Percentiles rank a stretch among this genome's conserved stretches.
phyloP scores from a whole-genome alignment of 169 alveolate genomes.

The Theileria luwenshuni region DNA sequence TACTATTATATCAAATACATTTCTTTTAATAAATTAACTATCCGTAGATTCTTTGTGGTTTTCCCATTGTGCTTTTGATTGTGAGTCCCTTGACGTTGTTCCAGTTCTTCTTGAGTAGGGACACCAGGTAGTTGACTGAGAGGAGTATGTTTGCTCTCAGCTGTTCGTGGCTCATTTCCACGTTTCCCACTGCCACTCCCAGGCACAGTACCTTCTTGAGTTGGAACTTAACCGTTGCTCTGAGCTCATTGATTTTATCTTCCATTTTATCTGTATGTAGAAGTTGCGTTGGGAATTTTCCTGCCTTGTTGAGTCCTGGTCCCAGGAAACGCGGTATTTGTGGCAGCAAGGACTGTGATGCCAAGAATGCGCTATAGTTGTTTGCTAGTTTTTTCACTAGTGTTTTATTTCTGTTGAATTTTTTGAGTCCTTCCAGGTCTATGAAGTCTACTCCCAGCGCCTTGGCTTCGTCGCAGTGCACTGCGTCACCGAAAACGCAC shows the following conservation, averaged over 20 bases:
- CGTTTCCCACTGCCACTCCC: constrained; percentile 99
- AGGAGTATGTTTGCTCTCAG: constrained; percentile 94
- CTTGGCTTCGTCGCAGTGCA: constrained; percentile 98
- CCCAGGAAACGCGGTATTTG: constrained; percentile 99
- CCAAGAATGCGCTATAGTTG: constrained; percentile 95
- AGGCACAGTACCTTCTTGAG: constrained; percentile 96
- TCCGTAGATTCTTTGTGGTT: constrained; percentile 95
- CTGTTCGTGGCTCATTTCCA: constrained; percentile 95
- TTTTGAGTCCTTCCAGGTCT: constrained; percentile 97
- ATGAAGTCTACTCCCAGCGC: constrained; percentile 93
- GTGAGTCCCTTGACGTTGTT: constrained; percentile 96
- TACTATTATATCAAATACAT: no score
- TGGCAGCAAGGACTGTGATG: constrained; percentile 97
- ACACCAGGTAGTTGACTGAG: constrained; percentile 97
- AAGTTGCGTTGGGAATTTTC: constrained; percentile 98
- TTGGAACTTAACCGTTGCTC: constrained; percentile 90
- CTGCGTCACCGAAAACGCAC: constrained; percentile 99
- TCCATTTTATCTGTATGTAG: constrained; percentile 94
- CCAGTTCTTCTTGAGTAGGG: constrained; percentile 99
- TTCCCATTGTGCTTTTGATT: constrained; percentile 99
- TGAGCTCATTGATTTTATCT: constrained; percentile 95
- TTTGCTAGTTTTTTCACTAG: constrained; percentile 96
- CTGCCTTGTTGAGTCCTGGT: constrained; percentile 98
- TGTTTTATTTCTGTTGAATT: constrained; percentile 98
- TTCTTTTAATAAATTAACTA: constrained; percentile 68